Evolutionary conservation across 2,329 filamentous ascomycete genomes (phyloP), one percentile per base, ranked within the genome.

Genomic region (Colletotrichum truncatum): DNA sequence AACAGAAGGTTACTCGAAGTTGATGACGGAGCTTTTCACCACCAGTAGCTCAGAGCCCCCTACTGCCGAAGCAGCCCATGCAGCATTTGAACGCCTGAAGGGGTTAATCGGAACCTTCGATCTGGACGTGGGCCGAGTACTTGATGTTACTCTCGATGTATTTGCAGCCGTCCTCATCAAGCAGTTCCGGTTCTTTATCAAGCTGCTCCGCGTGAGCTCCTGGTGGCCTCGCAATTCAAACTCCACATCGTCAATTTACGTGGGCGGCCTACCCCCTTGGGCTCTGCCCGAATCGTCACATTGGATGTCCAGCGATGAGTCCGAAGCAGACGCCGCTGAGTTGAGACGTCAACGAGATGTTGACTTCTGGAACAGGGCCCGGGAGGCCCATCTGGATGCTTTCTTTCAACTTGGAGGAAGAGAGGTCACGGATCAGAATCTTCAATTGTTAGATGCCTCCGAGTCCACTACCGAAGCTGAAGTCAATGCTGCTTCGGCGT

Each of bases 81-180:
- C 94, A 72, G 94, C 94, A 0, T 98, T 97, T 72, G 93, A 98
- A 75, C 90, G 91, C 68, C 91, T 99, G 68, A 98, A 97, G 78
- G 95, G 93, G 14, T 87, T 99, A 72, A 97, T 99, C 69, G 96
- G 96, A 61, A 96, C 96, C 7, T 99, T 99, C 74, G 95, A 99
- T 77, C 85, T 99, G 67, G 96, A 99, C 75, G 96, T 98, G 36
- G 97, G 96, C 51, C 89, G 97, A 73, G 95, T 97, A 4, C 85
- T 99, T 10, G 96, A 99, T 76, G 93, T 98, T 21, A 97, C 94
- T 0, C 85, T 99, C 16, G 96, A 99, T 74, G 94, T 98, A 30
- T 97, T 97, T 74, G 96, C 96, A 1, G 93, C 94, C 11, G 91
- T 97, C 1, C 87, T 99, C 55, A 93, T 99, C 72, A 97, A 97